These are phyloP conservation scores for Haematococcus lacustris DNA, from an alignment of 139 green algal genomes.

Conservation along the genomic window DNA sequence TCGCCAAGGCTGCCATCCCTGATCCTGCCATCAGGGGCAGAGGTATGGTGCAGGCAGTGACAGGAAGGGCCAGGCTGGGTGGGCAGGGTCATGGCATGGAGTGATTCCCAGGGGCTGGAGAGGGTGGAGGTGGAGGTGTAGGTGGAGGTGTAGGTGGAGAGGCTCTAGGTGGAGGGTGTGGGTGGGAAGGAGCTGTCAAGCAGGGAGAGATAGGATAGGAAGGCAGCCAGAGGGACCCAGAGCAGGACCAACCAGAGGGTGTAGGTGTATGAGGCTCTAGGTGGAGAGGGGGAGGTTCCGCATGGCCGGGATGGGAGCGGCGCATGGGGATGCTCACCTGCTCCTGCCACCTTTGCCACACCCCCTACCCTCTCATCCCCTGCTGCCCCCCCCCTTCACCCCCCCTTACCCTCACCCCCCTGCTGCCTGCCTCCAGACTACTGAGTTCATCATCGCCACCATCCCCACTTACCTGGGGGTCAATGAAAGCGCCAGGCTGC, in stretches of 20 bases:
- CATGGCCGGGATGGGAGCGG: too few relatives aligned
- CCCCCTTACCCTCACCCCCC: neutral
- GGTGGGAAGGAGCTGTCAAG: too few relatives aligned
- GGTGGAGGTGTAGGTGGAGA: too few relatives aligned
- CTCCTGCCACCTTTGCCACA: too few relatives aligned
- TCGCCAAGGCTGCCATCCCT: neutral
- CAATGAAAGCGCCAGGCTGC: conserved; percentile 63
- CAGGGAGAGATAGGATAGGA: too few relatives aligned
- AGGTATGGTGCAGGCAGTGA: neutral
- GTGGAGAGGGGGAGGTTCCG: too few relatives aligned
- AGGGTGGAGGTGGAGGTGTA: neutral
- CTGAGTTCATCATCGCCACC: conserved; percentile 97
- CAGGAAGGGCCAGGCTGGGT: neutral
- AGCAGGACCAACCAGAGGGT: too few relatives aligned
- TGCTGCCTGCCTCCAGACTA: conserved; percentile 23
- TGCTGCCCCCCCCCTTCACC: neutral
- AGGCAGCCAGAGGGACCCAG: too few relatives aligned
- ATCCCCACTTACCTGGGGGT: conserved; percentile 94
- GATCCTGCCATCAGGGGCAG: neutral
- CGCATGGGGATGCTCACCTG: too few relatives aligned
- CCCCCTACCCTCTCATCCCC: neutral
- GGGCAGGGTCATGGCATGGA: neutral
- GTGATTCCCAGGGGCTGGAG: neutral
- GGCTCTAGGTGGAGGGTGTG: too few relatives aligned
- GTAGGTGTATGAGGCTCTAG: too few relatives aligned